Percentiles rank a stretch among this genome's conserved stretches.
Evolutionary conservation across 2,329 filamentous ascomycete species (phyloP).

Genomic region (Aspergillus ochraceoroseus): DNA sequence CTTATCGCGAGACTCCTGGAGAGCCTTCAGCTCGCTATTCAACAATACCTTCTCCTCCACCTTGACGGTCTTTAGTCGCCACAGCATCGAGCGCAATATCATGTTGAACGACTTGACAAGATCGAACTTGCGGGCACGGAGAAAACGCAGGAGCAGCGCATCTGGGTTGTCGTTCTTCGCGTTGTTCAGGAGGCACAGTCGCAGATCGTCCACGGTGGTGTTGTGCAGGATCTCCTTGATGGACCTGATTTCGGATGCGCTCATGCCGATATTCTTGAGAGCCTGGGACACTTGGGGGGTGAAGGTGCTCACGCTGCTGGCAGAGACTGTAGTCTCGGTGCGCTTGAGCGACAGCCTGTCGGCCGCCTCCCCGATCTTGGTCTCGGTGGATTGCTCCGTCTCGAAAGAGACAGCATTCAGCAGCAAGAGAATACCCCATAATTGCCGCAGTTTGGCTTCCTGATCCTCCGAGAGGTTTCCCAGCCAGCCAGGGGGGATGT

Average conservation of each 20-base stretch:
- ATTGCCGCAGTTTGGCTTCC: conserved; percentile 76
- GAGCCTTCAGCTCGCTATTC: conserved; percentile 63
- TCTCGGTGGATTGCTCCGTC: conserved; percentile 33
- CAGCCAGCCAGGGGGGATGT: conserved; percentile 57
- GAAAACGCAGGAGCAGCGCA: conserved; percentile 70
- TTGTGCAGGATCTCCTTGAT: conserved; percentile 73
- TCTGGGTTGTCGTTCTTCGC: conserved; percentile 92
- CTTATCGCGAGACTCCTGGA: conserved; percentile 52
- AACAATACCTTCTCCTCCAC: conserved; percentile 81
- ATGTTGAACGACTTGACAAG: conserved; percentile 84
- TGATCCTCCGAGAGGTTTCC: conserved; percentile 81
- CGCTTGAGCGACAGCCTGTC: conserved; percentile 38
- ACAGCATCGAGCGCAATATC: conserved; percentile 85
- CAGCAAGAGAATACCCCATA: conserved; percentile 69
- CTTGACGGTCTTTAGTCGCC: conserved; percentile 66
- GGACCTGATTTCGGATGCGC: conserved; percentile 58
- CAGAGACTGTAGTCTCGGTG: conserved; percentile 50
- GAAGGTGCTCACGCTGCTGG: conserved; percentile 53
- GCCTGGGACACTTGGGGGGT: conserved; percentile 21
- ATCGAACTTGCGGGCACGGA: conserved; percentile 87
- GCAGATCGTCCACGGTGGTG: conserved; percentile 68
- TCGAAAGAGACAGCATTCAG: conserved; percentile 53
- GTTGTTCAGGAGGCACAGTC: conserved; percentile 78
- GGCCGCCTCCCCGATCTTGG: conserved; percentile 54
- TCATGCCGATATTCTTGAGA: conserved; percentile 22